Base-by-base conservation (phyloP, 2,329 filamentous ascomycete genomes). In the Exophiala phaeomuriformis region DNA sequence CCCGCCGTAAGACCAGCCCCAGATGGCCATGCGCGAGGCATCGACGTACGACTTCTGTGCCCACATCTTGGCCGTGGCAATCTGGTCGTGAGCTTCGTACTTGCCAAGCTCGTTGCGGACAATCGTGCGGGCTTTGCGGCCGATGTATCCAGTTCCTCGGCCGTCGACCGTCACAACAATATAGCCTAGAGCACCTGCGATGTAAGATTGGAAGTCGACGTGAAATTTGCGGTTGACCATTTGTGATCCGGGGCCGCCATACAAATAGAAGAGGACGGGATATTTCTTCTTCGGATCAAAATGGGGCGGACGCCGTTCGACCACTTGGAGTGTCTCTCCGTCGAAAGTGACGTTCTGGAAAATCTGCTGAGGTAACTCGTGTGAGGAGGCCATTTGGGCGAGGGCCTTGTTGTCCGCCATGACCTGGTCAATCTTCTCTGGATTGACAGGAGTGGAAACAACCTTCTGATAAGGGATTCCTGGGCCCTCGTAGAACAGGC, bases 1-100 rank as follows among this genome's bases (percentile, higher is more conserved):
- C 7, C 93, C 93, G 53, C 93, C 93, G 66, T 93, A 98, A 59
- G 88, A 95, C 93, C 93, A 98, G 45, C 93, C 93, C 93, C 93
- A 98, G 66, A 98, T 95, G 19, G 90, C 90, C 62, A 98, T 81
- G 51, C 87, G 82, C 4, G 82, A 77, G 29, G 80, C 75, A 67
- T 98, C 94, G 9, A 96, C 84, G 68, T 98, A 97, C 9, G 79
- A 71, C 67, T 89, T 91, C 36, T 75, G 74, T 0, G 86, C 85
- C 84, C 89, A 97, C 60, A 86, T 81, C 69, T 90, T 86, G 2
- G 88, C 93, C 0, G 90, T 86, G 29, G 84, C 86, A 61, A 98
- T 97, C 69, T 98, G 93, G 69, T 97, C 93, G 37, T 82, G 77
- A 0, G 91, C 82, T 73, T 98, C 93, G 66, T 84, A 88, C 64